A percentile compares a stretch with the other conserved stretches of the same genome.
These are phyloP conservation scores for Porcisia hertigi DNA, from an alignment of 208 protist species.

Conservation along the genomic window DNA sequence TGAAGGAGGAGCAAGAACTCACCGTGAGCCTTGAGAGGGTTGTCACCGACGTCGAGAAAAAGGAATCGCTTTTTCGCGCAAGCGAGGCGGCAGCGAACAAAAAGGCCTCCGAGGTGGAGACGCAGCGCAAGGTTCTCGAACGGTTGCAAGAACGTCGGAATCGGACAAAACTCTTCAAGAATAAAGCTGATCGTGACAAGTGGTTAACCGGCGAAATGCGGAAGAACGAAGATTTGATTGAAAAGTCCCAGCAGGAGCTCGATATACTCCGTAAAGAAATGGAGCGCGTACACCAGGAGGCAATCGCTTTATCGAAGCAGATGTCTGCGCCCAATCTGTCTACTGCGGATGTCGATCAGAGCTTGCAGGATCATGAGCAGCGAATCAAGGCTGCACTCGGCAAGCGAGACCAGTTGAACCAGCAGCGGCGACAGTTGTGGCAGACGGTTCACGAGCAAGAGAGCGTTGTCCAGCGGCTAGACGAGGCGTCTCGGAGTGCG, in stretches of 20 bases:
- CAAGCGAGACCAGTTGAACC: conserved; percentile 66
- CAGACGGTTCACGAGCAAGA: conserved; percentile 81
- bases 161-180: conserved; percentile 90
- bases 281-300: conserved; percentile 24
- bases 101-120: conserved; percentile 40
- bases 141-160: conserved; percentile 89
- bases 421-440: conserved; percentile 77
- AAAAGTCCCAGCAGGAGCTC: conserved; percentile 53
- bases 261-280: conserved; percentile 40
- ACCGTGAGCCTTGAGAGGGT: conserved; percentile 37
- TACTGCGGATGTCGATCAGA: conserved; percentile 46
- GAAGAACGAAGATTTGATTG: conserved; percentile 55
- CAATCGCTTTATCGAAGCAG: conserved; percentile 4
- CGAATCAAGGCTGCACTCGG: conserved; percentile 34
- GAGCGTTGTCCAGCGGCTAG: conserved; percentile 47
- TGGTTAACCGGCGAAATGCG: conserved; percentile 89
- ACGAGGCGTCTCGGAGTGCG: conserved; percentile 44
- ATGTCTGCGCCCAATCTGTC: conserved; percentile 14
- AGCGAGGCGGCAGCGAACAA: conserved; percentile 40
- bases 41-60: conserved; percentile 34
- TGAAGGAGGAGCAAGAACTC: conserved; percentile 66
- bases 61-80: conserved; percentile 32
- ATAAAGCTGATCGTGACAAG: conserved; percentile 84
- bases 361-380: conserved; percentile 42
- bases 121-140: conserved; percentile 63